Conservation (phyloP, 176 grass and related monocot genomes). For the Carex parvula region DNA sequence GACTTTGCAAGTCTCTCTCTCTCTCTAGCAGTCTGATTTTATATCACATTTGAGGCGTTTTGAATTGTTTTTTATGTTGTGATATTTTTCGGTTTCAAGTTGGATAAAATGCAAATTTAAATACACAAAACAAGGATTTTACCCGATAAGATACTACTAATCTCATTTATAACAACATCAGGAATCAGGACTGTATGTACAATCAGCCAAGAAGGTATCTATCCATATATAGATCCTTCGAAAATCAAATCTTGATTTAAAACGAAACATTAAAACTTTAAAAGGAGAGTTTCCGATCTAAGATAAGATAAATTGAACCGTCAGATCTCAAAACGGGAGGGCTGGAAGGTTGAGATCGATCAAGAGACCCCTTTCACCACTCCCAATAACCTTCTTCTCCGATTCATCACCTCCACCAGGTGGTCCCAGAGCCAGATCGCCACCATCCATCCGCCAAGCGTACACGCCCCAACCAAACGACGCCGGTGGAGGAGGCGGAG, state of each 20-base stretch:
- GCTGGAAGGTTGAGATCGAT: slow-evolving; percentile 21
- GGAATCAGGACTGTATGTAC: background rate
- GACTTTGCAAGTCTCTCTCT: background rate
- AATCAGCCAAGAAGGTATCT: slow-evolving; percentile 6
- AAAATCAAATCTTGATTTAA: background rate
- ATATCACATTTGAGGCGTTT: background rate
- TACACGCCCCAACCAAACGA: slow-evolving; percentile 33
- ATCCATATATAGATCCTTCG: background rate
- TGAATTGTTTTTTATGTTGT: background rate
- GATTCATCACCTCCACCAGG: background rate
- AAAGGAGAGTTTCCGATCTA: background rate
- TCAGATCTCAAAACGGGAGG: background rate
- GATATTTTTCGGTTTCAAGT: background rate
- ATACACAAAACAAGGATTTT: background rate
- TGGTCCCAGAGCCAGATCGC: slow-evolving; percentile 16
- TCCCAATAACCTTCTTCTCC: background rate
- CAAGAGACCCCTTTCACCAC: background rate
- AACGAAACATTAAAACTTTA: background rate
- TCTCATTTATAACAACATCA: slow-evolving; percentile 3
- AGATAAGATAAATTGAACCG: background rate
- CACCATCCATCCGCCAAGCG: slow-evolving; percentile 46
- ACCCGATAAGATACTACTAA: background rate
- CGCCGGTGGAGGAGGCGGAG: slow-evolving; percentile 49
- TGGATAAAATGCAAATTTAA: background rate
- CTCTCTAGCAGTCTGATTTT: background rate